These are phyloP conservation scores for Aspergillus niger DNA, from an alignment of 2,329 filamentous ascomycete genomes.

Conservation along the genomic window DNA sequence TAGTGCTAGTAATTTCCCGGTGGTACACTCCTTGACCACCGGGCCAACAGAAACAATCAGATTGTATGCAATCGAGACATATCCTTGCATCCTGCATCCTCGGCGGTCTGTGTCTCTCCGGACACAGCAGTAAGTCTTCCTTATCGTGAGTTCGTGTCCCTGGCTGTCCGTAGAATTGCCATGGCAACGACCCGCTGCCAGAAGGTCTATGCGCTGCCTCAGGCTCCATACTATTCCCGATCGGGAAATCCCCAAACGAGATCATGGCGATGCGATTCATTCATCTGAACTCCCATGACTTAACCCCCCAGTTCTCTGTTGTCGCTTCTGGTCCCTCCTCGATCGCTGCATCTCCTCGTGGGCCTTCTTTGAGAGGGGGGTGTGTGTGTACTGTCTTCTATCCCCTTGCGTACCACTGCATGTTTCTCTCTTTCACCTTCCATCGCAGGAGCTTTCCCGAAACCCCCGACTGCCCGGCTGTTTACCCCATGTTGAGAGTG, in stretches of 20 bases:
- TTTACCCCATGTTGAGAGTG: slow-evolving; percentile 12
- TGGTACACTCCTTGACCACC: not conserved
- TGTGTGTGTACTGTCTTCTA: not conserved
- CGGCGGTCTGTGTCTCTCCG: not conserved
- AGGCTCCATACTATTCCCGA: slow-evolving; percentile 23
- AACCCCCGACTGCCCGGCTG: slow-evolving; percentile 7
- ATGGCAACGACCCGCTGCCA: slow-evolving; percentile 28
- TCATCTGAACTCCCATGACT: not conserved
- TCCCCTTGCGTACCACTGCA: slow-evolving; percentile 20
- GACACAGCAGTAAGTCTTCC: not conserved
- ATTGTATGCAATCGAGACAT: not conserved
- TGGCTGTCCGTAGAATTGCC: slow-evolving; percentile 23
- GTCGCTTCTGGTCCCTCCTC: slow-evolving; percentile 5
- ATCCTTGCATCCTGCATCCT: not conserved
- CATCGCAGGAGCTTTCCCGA: slow-evolving; percentile 20
- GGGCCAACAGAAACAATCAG: not conserved
- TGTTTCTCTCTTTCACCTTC: slow-evolving; percentile 26
- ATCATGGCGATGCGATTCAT: slow-evolving; percentile 5
- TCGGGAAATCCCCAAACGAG: slow-evolving; percentile 31
- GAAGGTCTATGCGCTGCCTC: slow-evolving; percentile 17
- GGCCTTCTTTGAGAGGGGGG: not conserved
- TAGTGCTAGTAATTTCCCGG: not conserved
- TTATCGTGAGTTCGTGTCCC: too few species aligned
- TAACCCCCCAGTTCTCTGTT: not conserved
- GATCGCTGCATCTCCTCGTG: slow-evolving; percentile 5